Evolutionary conservation across 306 rosid species (phyloP), one percentile per base, ranked within the genome.

Genomic region (Lotus japonicus): DNA sequence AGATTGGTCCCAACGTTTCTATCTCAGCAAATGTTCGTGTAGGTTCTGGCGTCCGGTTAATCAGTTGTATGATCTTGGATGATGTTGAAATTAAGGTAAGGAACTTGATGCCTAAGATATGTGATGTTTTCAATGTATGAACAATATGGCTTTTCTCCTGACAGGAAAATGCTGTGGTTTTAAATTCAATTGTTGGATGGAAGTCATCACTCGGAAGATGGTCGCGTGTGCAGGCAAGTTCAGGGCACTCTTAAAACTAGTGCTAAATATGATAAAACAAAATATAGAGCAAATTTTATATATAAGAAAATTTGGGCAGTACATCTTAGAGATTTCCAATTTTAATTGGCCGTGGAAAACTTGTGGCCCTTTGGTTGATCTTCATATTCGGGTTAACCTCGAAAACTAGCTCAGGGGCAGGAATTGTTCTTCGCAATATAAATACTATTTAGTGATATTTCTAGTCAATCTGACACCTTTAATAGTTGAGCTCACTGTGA

Each of bases 1-100:
- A 94, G 99, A 84, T 94, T 33, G 99, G 99, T 51, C 95, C 97
- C 14, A 94, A 94, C 54, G 99, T 90, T 26, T 94, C 97, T 7
- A 88, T 94, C 72, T 88, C 96, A 43, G 99, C 99, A 71, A 94
- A 94, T 81, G 99, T 90, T 58, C 99, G 97, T 15, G 77, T 94
- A 12, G 97, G 96, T 41, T 83, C 92, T 39, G 97, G 99, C 0
- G 94, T 79, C 41, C 88, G 99, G 83, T 88, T 94, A 73, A 88
- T 89, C 62, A 70, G 85, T 14, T 94, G 99, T 77, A 94, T 85
- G 49, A 76, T 90, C 71, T 89, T 90, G 17, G 97, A 90, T 71
- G 92, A 80, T 61, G 99, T 94, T 21, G 96, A 90, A 87, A 88
- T 94, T 63, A 85, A 85, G 95, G 99, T 88, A 73, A 38, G 62